Percentiles rank a stretch among this genome's conserved stretches.
phyloP scores from a whole-genome alignment of 2,329 filamentous ascomycete species.

The Apiospora phragmitis region DNA sequence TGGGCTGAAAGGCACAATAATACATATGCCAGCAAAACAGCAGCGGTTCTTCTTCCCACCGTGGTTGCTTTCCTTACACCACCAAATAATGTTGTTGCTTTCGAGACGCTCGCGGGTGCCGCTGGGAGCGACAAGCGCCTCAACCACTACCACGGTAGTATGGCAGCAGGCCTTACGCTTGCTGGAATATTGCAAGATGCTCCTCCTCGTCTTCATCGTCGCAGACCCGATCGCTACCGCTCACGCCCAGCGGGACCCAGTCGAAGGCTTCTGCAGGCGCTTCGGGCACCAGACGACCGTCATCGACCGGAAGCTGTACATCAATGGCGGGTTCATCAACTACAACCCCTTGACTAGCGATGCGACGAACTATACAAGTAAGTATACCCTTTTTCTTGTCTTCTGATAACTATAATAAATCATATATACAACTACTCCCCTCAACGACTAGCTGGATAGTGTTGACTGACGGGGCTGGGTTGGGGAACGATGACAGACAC shows the following conservation, averaged over 20 bases:
- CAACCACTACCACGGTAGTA: neutral
- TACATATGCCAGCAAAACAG: neutral
- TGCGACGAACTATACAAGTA: slow-evolving; percentile 57
- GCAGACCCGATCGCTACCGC: neutral
- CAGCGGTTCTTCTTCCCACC: neutral
- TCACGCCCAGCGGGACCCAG: slow-evolving; percentile 38
- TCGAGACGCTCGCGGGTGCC: neutral
- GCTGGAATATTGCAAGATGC: neutral
- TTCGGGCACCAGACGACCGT: slow-evolving; percentile 62
- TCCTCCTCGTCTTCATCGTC: neutral
- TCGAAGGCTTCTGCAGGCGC: slow-evolving; percentile 53
- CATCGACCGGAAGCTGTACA: slow-evolving; percentile 59
- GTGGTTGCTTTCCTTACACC: neutral
- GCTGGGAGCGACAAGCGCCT: neutral
- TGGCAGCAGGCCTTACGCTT: neutral
- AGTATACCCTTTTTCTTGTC: slow-evolving; percentile 20
- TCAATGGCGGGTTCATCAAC: slow-evolving; percentile 61
- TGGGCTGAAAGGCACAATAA: neutral
- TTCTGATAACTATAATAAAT: neutral
- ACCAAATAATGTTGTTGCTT: neutral
- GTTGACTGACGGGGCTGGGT: neutral
- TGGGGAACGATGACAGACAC: slow-evolving; percentile 7
- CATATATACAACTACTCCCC: neutral
- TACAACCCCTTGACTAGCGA: slow-evolving; percentile 51
- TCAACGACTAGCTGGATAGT: neutral